Conservation (phyloP, 2,329 filamentous ascomycete species). For the Dothideomycetidae sp. region DNA sequence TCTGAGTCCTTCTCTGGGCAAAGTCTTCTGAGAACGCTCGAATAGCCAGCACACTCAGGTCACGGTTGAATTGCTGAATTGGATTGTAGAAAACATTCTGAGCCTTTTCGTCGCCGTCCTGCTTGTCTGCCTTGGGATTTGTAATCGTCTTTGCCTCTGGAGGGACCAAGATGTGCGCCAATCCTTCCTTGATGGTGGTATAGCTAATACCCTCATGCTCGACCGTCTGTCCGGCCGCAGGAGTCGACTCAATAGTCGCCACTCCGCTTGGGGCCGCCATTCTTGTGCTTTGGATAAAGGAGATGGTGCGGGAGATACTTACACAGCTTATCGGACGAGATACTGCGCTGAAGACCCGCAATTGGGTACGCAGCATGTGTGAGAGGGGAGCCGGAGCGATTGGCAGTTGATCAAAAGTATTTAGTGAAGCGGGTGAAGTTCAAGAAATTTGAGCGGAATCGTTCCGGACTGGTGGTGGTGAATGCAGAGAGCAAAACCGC, state of each 20-base stretch:
- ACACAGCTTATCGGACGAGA: not conserved
- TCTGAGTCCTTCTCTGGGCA: conserved; percentile 13
- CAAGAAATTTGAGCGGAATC: not conserved
- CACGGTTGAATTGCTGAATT: conserved; percentile 97
- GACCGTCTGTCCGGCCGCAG: conserved; percentile 20
- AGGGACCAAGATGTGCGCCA: conserved; percentile 53
- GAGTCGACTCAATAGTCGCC: conserved; percentile 12
- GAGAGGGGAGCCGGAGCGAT: no score
- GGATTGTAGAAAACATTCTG: conserved; percentile 94
- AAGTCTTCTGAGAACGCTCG: conserved; percentile 67
- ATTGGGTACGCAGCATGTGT: not conserved
- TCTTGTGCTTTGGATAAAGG: not conserved
- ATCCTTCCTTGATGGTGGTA: conserved; percentile 50
- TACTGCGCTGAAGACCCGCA: not conserved
- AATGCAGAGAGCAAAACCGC: no score
- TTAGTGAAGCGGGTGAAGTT: no score
- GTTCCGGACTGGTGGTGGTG: no score
- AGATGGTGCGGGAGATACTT: no score
- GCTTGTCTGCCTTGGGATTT: conserved; percentile 34
- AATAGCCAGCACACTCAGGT: conserved; percentile 84
- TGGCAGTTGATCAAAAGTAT: no score
- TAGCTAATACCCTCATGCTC: conserved; percentile 22
- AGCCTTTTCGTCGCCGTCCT: conserved; percentile 44
- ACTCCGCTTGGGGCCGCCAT: not conserved
- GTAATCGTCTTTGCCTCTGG: conserved; percentile 34